Evolutionary conservation across 1,284 basidiomycete genomes (phyloP).

Genomic region (Limonomyces culmigenus): DNA sequence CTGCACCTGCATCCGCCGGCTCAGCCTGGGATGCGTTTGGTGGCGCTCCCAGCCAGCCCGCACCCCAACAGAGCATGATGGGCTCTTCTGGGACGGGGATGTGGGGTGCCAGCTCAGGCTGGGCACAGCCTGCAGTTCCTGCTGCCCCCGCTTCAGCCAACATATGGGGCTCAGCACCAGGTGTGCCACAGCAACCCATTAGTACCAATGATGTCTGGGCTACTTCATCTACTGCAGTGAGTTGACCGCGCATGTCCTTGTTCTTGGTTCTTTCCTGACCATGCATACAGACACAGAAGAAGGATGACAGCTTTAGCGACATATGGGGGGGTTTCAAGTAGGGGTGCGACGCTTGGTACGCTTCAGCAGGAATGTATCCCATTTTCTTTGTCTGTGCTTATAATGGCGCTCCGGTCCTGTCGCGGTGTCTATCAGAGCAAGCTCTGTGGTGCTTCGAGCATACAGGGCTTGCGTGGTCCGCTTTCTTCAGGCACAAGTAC

Average conservation of each 20-base stretch:
- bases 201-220: constrained; percentile 1
- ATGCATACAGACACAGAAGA: constrained; percentile 25
- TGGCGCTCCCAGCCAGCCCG: constrained; percentile 8
- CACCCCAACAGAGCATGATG: constrained; percentile 33
- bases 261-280: constrained; percentile 16
- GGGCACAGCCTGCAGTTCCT: constrained; percentile 27
- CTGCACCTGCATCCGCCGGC: constrained; percentile 1
- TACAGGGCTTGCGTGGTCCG: constrained; percentile 3
- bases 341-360: no score
- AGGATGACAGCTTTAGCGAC: constrained; percentile 67
- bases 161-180: constrained; percentile 29
- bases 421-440: no score
- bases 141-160: constrained; percentile 27
- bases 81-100: constrained; percentile 34
- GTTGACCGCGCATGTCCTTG: constrained; percentile 13
- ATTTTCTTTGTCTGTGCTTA: no score
- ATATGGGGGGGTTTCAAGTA: constrained; percentile 70
- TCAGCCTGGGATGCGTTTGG: constrained; percentile 8
- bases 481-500: no score
- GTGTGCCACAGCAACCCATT: constrained; percentile 4
- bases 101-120: constrained; percentile 53
- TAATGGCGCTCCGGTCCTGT: no score
- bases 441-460: no score
- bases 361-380: no score
- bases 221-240: constrained; percentile 5